A percentile compares a stretch with the other conserved stretches of the same genome.
phyloP scores from a whole-genome alignment of 2,329 filamentous ascomycete species.

The Didymella pinodella region DNA sequence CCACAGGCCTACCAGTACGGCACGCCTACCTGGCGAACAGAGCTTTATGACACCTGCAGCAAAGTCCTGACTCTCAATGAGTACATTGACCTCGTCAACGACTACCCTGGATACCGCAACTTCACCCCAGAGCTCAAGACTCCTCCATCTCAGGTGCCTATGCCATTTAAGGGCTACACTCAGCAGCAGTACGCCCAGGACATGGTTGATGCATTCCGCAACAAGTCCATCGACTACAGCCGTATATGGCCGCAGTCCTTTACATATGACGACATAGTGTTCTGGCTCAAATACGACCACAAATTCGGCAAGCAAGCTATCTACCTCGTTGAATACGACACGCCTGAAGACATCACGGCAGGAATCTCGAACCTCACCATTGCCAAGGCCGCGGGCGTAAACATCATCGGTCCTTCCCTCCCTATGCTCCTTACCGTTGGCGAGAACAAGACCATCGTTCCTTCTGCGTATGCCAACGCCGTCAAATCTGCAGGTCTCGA shows the following conservation, averaged over 20 bases:
- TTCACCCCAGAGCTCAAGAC: conserved; percentile 74
- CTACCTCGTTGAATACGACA: conserved; percentile 67
- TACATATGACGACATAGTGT: conserved; percentile 66
- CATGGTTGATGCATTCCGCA: conserved; percentile 55
- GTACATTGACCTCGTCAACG: conserved; percentile 66
- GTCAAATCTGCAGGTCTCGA: conserved; percentile 68
- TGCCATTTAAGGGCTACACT: conserved; percentile 72
- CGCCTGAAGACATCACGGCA: conserved; percentile 55
- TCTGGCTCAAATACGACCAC: conserved; percentile 70
- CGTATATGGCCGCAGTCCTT: conserved; percentile 67
- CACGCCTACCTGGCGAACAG: conserved; percentile 67
- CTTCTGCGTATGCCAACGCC: conserved; percentile 66
- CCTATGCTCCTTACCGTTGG: conserved; percentile 63
- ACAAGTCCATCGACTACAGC: conserved; percentile 45
- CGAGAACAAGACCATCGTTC: conserved; percentile 61
- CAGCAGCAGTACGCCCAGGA: conserved; percentile 69
- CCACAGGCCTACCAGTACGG: conserved; percentile 63
- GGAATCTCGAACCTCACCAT: conserved; percentile 63
- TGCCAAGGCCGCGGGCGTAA: conserved; percentile 64
- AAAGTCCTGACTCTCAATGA: conserved; percentile 65
- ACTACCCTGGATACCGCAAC: conserved; percentile 60
- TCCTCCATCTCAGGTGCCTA: conserved; percentile 62
- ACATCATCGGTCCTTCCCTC: conserved; percentile 67
- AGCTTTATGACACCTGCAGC: conserved; percentile 69
- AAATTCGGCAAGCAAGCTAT: conserved; percentile 67